Evolutionary conservation across 2,329 filamentous ascomycete species (phyloP), one percentile per base, ranked within the genome.

Genomic region (Calonectria pauciramosa): DNA sequence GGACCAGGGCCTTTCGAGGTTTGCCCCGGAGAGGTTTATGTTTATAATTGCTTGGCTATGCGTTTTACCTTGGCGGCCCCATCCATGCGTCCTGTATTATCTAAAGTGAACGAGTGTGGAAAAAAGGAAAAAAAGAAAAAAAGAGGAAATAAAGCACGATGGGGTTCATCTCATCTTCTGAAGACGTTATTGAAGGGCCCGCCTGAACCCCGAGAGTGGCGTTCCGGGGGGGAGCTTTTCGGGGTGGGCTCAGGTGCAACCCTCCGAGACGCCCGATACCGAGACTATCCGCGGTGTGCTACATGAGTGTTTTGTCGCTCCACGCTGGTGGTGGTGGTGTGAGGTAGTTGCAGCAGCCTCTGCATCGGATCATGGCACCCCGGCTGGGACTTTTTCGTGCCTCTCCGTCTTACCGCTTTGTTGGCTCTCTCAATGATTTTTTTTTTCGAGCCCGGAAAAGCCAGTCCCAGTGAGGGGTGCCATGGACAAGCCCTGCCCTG

Each of bases 361-460:
- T 64, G 34, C 59, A 73, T 70, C 71, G 60, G 66, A 66, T 44
- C 71, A 73, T 73, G 49, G 36, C 59, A 66, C 59, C 38, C 66
- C 47, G 23, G 56, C 56, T 52, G 71, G 56, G 23, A 41, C n/a
- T 64, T 68, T 68, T 64, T 73, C 59, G 54, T 69, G 32, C 52
- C 49, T 30, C 59, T 30, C 59, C 66, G 66, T 69, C 71, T 73
- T 73, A 73, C 71, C 71, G 66, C 68, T 64, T 63, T 52, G 41
- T 54, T 51, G 34, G 20, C 60, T 64, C 16, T 54, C 44, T 47
- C 7, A 47, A n/a, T 44, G 20, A 20, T 23, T 47, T 47, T 47
- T 32, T 60, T 36, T 11, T 44, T 16, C n/a, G 23, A 34, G 30
- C 51, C 66, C 51, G 26, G 41, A 52, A 20, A 64, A 28, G 30